These are phyloP conservation scores for Fusarium oxysporum DNA, from an alignment of 2,329 filamentous ascomycete genomes.

Conservation along the genomic window DNA sequence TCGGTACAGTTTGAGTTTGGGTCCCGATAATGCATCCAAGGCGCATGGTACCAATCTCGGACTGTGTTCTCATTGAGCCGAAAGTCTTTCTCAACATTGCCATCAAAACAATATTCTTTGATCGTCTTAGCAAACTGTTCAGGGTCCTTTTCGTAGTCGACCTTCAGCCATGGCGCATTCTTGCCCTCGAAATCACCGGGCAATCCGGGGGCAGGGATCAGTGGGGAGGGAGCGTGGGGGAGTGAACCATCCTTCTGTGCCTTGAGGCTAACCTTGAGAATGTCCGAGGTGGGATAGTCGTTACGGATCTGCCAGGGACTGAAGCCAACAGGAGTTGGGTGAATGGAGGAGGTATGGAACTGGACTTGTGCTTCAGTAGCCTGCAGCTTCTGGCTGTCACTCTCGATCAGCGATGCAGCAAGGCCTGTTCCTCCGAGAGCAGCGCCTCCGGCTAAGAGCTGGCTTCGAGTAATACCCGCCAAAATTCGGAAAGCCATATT, in stretches of 20 bases:
- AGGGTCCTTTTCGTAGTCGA: not conserved
- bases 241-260: not conserved
- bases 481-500: not conserved
- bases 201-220: not conserved
- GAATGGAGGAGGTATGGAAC: not conserved
- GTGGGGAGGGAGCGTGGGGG: not conserved
- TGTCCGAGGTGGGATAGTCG: not conserved
- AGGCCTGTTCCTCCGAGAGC: not conserved
- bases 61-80: not conserved
- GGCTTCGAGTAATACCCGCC: not conserved
- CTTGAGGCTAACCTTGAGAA: not conserved
- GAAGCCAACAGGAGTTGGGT: not conserved
- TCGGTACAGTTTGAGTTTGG: not conserved
- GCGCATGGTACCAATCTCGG: not conserved
- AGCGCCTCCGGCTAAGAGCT: not conserved
- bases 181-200: not conserved
- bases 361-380: not conserved
- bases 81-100: not conserved
- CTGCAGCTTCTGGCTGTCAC: not conserved
- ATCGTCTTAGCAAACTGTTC: not conserved
- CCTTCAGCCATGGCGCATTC: not conserved
- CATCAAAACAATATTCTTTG: slow-evolving; percentile 1
- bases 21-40: slow-evolving; percentile 5
- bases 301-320: not conserved
- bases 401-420: not conserved